Evolutionary conservation across 2,329 filamentous ascomycete species (phyloP).

Genomic region (Pezicula radicicola): DNA sequence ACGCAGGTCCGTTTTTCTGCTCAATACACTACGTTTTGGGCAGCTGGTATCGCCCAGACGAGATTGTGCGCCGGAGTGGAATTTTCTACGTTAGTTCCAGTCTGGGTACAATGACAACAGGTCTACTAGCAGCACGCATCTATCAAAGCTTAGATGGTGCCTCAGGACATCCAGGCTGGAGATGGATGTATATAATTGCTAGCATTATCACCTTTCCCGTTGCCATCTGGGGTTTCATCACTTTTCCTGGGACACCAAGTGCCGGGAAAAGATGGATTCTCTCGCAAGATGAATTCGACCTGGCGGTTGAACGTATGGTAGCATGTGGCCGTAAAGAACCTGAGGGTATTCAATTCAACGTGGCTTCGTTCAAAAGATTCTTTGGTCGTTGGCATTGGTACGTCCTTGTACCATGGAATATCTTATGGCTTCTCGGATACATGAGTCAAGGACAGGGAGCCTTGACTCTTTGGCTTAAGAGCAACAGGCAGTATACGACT

Average conservation of each 20-base stretch:
- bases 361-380: conserved; percentile 42
- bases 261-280: conserved; percentile 42
- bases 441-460: conserved; percentile 26
- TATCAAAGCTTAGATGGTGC: conserved; percentile 30
- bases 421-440: conserved; percentile 53
- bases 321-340: conserved; percentile 44
- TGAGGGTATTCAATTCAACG: conserved; percentile 43
- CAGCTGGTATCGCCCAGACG: conserved; percentile 26
- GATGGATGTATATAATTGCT: conserved; percentile 30
- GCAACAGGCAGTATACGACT: not conserved
- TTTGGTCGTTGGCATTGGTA: conserved; percentile 45
- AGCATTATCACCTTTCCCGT: conserved; percentile 23
- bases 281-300: conserved; percentile 41
- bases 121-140: conserved; percentile 3
- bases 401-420: conserved; percentile 43
- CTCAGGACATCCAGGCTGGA: conserved; percentile 21
- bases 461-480: conserved; percentile 54
- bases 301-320: conserved; percentile 38
- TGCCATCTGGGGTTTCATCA: conserved; percentile 18
- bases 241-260: not conserved
- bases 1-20: not conserved
- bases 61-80: conserved; percentile 9
- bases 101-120: conserved; percentile 5
- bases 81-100: conserved; percentile 6
- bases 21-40: conserved; percentile 33